These are phyloP conservation scores for Diversispora epigaea DNA, from an alignment of 192 early-diverging fungal species.

Conservation along the genomic window DNA sequence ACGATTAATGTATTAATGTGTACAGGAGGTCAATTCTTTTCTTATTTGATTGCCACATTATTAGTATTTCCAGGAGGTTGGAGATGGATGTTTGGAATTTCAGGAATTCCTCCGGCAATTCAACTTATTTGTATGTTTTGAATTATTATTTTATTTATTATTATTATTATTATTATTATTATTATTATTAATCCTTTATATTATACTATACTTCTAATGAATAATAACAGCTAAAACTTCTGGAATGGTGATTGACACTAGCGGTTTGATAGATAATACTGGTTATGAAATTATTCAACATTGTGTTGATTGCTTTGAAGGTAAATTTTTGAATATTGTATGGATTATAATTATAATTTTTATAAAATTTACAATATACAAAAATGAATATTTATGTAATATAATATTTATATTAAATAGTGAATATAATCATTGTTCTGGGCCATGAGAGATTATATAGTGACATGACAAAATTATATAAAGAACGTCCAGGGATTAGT, in stretches of 20 bases:
- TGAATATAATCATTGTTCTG: slow-evolving; percentile 83
- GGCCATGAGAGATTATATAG: slow-evolving; percentile 94
- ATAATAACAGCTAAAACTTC: slow-evolving; percentile 54
- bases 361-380: not conserved
- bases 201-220: not conserved
- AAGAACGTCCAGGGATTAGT: slow-evolving; percentile 47
- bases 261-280: slow-evolving; percentile 72
- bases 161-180: not conserved
- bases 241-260: slow-evolving; percentile 86
- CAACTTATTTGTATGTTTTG: slow-evolving; percentile 40
- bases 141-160: not conserved
- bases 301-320: slow-evolving; percentile 66
- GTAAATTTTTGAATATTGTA: slow-evolving; percentile 43
- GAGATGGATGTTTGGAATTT: slow-evolving; percentile 61
- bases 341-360: not conserved
- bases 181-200: not conserved
- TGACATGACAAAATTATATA: slow-evolving; percentile 64
- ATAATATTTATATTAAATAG: slow-evolving; percentile 36
- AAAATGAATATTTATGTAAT: no score
- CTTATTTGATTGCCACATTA: slow-evolving; percentile 53
- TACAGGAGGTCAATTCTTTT: slow-evolving; percentile 56
- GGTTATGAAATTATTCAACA: slow-evolving; percentile 76
- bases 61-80: slow-evolving; percentile 48
- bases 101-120: slow-evolving; percentile 49
- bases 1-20: slow-evolving; percentile 56